Percentiles rank a stretch among this genome's conserved stretches.
Evolutionary conservation across 2,329 filamentous ascomycete species (phyloP).

Genomic region (Metarhizium album): DNA sequence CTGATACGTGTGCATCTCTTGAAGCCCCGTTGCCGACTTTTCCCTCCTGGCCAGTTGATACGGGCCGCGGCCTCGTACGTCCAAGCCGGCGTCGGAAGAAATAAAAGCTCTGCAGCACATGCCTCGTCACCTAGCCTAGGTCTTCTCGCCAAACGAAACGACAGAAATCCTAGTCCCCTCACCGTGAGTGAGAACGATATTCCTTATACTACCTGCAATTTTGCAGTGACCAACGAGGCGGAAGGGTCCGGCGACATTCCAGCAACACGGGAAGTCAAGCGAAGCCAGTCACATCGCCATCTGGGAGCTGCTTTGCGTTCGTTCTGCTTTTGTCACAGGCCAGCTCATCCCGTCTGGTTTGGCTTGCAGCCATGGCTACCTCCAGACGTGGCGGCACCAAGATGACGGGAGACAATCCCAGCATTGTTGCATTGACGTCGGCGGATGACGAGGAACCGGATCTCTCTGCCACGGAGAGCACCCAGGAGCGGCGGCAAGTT

Average conservation of each 20-base stretch:
- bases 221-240: no score
- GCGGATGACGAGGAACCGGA: background rate
- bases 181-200: no score
- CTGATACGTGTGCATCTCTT: no score
- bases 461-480: background rate
- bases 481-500: background rate
- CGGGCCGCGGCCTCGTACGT: no score
- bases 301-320: background rate
- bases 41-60: no score
- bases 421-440: background rate
- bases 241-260: background rate
- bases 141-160: no score
- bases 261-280: background rate
- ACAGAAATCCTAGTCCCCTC: no score
- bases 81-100: no score
- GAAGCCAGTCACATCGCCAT: background rate
- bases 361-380: background rate
- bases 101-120: no score
- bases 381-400: background rate
- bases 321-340: background rate
- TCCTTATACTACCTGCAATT: no score
- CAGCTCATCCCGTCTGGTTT: background rate
- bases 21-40: no score
- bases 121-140: no score
- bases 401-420: background rate